Evolutionary conservation across 2,329 filamentous ascomycete species (phyloP), one percentile per base, ranked within the genome.

Genomic region (Blastomyces gilchristii): DNA sequence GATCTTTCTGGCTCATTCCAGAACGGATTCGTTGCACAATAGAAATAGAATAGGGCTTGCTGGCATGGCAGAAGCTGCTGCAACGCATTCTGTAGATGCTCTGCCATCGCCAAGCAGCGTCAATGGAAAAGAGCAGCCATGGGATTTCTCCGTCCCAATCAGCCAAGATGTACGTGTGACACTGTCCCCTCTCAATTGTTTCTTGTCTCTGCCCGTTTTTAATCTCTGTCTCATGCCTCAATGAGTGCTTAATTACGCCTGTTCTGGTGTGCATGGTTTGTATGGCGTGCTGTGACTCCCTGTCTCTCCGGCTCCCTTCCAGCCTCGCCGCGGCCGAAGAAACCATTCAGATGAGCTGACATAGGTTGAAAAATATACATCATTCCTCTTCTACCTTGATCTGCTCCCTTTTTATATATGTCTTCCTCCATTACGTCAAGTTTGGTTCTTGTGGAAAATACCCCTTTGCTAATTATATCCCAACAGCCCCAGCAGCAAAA

Each of bases 11-110:
- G 57, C 57, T 58, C 57, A 25, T 47, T 58, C 57, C 57, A 58
- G 57, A 58, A 58, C 41, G 6, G 39, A 25, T 47, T 47, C 31
- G 57, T 58, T 47, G 57, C 57, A 58, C 57, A 58, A 47, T 47
- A 25, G n/a, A 47, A 58, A 34, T 34, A 47, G 57, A 43, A 58
- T 57, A 61, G 37, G 53, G 34, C 39, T 59, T 66, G 67, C 65
- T 68, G 66, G 71, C 69, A 78, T 78, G 76, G 75, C 74, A 71
- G 75, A 74, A 63, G 71, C 75, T 64, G 75, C 75, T 64, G 74
- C 71, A 62, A 68, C 74, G 49, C 74, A 73, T 68, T 72, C 75
- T 58, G 67, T 73, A 68, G 75, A 77, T 72, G 70, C 72, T 68
- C 70, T 76, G 73, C 67, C 71, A 67, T 73, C 74, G 62, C 67